These are phyloP conservation scores for Rhizopus arrhizus DNA, from an alignment of 371 early-diverging fungal genomes.

Conservation along the genomic window DNA sequence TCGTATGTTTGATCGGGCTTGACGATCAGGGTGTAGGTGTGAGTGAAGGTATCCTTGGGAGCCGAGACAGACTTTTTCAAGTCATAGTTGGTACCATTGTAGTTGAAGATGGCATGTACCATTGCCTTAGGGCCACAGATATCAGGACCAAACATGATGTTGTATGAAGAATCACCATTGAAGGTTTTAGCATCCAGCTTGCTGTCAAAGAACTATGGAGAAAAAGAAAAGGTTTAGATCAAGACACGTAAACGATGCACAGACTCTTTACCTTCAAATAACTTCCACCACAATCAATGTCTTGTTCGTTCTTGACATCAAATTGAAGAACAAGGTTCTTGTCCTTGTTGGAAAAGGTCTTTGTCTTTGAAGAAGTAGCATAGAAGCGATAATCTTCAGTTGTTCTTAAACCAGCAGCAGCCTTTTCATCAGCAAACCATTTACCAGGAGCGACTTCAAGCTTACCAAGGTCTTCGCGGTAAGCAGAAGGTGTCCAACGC, in stretches of 20 bases:
- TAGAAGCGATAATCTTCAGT: slow-evolving; percentile 87
- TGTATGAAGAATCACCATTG: slow-evolving; percentile 89
- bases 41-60: slow-evolving; percentile 76
- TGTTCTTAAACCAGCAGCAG: slow-evolving; percentile 76
- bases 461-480: slow-evolving; percentile 74
- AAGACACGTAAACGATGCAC: too few relatives aligned
- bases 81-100: slow-evolving; percentile 90
- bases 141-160: slow-evolving; percentile 96
- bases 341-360: slow-evolving; percentile 73
- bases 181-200: slow-evolving; percentile 74
- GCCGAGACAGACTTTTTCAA: slow-evolving; percentile 65
- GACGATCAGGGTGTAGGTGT: slow-evolving; percentile 91
- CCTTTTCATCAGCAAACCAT: slow-evolving; percentile 75
- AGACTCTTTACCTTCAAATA: slow-evolving; percentile 81
- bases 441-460: slow-evolving; percentile 76
- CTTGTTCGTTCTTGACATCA: slow-evolving; percentile 94
- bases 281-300: slow-evolving; percentile 96
- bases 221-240: neutral
- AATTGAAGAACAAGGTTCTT: slow-evolving; percentile 91
- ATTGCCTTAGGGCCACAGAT: slow-evolving; percentile 91
- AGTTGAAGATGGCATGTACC: slow-evolving; percentile 94
- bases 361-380: slow-evolving; percentile 76
- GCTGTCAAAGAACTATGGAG: slow-evolving; percentile 47
- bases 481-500: slow-evolving; percentile 75
- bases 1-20: slow-evolving; percentile 88